Conservation (phyloP, 371 early-diverging fungal species). For the Mortierella sp. region DNA sequence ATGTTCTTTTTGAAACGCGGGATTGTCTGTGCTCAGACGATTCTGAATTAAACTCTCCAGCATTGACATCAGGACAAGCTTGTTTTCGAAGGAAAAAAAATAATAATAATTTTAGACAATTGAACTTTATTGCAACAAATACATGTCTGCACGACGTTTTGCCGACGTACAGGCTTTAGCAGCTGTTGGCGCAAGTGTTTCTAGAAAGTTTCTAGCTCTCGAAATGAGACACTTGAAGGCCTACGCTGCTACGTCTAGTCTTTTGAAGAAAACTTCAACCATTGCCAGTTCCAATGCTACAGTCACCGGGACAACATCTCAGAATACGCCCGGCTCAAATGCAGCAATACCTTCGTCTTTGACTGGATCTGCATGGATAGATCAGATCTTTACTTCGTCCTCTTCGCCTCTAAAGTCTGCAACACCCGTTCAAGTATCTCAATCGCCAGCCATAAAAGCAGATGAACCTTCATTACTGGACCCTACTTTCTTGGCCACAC, state of each 20-base stretch:
- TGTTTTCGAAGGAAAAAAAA: too few species aligned
- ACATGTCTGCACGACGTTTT: conserved; percentile 57
- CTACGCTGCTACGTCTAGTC: conserved; percentile 50
- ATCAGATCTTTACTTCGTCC: conserved; percentile 31
- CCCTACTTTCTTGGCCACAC: conserved; percentile 44
- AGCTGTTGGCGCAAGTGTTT: conserved; percentile 36
- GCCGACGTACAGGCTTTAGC: conserved; percentile 48
- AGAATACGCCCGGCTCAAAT: neutral
- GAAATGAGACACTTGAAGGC: conserved; percentile 40
- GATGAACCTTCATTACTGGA: conserved; percentile 36
- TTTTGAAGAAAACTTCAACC: conserved; percentile 18
- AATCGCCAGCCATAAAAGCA: neutral
- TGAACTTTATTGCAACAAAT: neutral
- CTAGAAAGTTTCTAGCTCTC: conserved; percentile 33
- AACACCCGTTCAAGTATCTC: neutral
- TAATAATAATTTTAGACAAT: too few species aligned
- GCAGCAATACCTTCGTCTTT: neutral
- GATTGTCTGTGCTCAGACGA: neutral
- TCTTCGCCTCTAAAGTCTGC: conserved; percentile 5
- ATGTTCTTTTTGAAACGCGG: neutral
- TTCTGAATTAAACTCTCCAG: too few species aligned
- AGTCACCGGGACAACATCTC: neutral
- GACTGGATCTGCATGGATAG: conserved; percentile 33
- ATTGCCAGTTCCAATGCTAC: neutral
- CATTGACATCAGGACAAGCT: neutral